Evolutionary conservation across 2,329 filamentous ascomycete genomes (phyloP).

Genomic region (Chrysoporthe cubensis): DNA sequence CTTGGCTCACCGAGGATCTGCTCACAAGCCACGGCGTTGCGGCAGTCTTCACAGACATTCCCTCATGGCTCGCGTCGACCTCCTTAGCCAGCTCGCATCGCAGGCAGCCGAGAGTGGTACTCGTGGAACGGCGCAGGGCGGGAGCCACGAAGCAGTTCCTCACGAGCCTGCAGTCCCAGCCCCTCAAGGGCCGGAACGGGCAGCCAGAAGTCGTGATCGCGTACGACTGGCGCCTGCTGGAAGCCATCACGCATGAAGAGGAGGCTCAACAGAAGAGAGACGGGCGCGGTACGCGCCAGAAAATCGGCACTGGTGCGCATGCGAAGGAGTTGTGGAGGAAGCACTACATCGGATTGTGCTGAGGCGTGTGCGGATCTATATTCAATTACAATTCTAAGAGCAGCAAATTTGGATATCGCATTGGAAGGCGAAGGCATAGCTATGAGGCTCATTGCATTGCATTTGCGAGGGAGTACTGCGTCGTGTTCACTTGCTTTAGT

Average conservation of each 20-base stretch:
- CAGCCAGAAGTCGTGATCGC: slow-evolving; percentile 38
- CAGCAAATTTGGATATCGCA: neutral
- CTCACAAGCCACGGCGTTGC: slow-evolving; percentile 48
- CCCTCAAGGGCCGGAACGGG: slow-evolving; percentile 32
- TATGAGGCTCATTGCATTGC: neutral
- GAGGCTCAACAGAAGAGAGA: slow-evolving; percentile 33
- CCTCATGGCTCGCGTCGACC: slow-evolving; percentile 16
- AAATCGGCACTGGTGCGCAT: slow-evolving; percentile 18
- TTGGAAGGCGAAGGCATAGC: neutral
- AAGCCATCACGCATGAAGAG: slow-evolving; percentile 36
- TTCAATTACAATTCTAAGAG: neutral
- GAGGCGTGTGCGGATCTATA: neutral
- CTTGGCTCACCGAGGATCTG: slow-evolving; percentile 43
- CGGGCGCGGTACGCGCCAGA: slow-evolving; percentile 19
- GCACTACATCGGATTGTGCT: slow-evolving; percentile 33
- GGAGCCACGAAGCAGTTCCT: slow-evolving; percentile 39
- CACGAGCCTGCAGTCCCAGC: slow-evolving; percentile 32
- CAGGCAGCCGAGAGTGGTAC: slow-evolving; percentile 35
- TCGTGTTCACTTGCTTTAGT: slow-evolving; percentile 4
- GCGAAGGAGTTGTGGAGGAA: slow-evolving; percentile 33
- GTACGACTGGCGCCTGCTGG: slow-evolving; percentile 46
- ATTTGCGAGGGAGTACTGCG: slow-evolving; percentile 12
- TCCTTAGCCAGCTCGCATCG: neutral
- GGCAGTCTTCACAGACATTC: slow-evolving; percentile 38
- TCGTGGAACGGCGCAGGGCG: slow-evolving; percentile 40